Percentiles rank a stretch among this genome's conserved stretches.
Evolutionary conservation across 1,284 basidiomycete species (phyloP).

Genomic region (Porodaedalea pini): DNA sequence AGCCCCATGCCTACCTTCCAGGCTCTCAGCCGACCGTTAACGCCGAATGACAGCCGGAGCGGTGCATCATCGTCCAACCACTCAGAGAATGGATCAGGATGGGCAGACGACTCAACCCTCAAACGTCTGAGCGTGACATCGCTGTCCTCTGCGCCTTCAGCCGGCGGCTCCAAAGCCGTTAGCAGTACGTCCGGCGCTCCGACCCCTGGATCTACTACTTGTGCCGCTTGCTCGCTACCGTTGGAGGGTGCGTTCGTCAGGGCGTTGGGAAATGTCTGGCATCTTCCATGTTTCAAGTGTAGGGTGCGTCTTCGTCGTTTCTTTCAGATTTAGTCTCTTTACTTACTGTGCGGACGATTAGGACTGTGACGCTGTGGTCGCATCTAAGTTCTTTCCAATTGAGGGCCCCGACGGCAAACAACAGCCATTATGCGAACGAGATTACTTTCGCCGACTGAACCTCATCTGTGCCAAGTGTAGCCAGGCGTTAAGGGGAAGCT

Average conservation of each 20-base stretch:
- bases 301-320: slow-evolving; percentile 53
- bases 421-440: slow-evolving; percentile 93
- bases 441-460: slow-evolving; percentile 95
- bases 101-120: slow-evolving; percentile 14
- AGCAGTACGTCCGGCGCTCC: slow-evolving; percentile 14
- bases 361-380: slow-evolving; percentile 97
- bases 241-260: slow-evolving; percentile 96
- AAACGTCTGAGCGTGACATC: slow-evolving; percentile 17
- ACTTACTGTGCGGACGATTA: slow-evolving; percentile 34
- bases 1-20: slow-evolving; percentile 49
- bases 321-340: slow-evolving; percentile 18
- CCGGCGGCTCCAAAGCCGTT: slow-evolving; percentile 10
- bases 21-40: slow-evolving; percentile 25
- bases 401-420: slow-evolving; percentile 83
- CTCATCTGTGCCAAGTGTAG: slow-evolving; percentile 97
- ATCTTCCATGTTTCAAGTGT: slow-evolving; percentile 96
- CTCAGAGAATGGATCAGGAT: slow-evolving; percentile 15
- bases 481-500: slow-evolving; percentile 91
- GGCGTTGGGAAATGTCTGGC: slow-evolving; percentile 91
- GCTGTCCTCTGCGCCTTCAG: slow-evolving; percentile 16
- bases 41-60: slow-evolving; percentile 19
- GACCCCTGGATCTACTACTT: slow-evolving; percentile 44
- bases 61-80: slow-evolving; percentile 21
- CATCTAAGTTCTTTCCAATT: slow-evolving; percentile 98
- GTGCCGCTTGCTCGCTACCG: slow-evolving; percentile 67